A percentile compares a stretch with the other conserved stretches of the same genome.
Evolutionary conservation across 2,329 filamentous ascomycete species (phyloP).

Genomic region (Aspergillus luchuensis): DNA sequence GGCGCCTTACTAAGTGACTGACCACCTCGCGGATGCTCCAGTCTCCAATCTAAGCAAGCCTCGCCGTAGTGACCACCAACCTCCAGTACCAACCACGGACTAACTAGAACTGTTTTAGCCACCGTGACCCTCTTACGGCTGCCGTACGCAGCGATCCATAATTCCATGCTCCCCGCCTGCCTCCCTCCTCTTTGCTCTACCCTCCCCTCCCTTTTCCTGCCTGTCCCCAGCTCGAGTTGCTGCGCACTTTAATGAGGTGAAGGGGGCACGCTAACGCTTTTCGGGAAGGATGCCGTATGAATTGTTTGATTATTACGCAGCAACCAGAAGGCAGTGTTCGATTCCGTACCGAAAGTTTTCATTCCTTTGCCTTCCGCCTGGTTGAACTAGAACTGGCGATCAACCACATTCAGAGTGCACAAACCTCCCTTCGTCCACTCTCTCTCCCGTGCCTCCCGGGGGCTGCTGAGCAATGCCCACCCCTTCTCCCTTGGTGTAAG

Average conservation of each 20-base stretch:
- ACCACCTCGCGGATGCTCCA: not conserved
- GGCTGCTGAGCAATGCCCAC: slow-evolving; percentile 26
- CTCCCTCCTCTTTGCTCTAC: not conserved
- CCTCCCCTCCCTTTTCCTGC: not conserved
- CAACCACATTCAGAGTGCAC: slow-evolving; percentile 32
- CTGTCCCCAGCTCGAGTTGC: not conserved
- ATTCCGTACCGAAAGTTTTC: slow-evolving; percentile 21
- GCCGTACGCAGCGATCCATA: slow-evolving; percentile 10
- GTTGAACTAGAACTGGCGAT: slow-evolving; percentile 30
- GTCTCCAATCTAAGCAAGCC: not conserved
- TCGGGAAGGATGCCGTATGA: slow-evolving; percentile 11
- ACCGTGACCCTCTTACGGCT: slow-evolving; percentile 5
- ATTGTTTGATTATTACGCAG: slow-evolving; percentile 17
- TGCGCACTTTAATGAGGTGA: slow-evolving; percentile 1
- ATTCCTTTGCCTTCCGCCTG: slow-evolving; percentile 33
- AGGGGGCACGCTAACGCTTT: not conserved
- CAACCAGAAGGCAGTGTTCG: slow-evolving; percentile 6
- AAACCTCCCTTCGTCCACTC: slow-evolving; percentile 25
- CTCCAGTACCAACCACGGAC: not conserved
- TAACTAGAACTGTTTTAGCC: not conserved
- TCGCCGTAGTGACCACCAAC: not conserved
- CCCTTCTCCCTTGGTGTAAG: slow-evolving; percentile 21
- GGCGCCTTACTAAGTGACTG: not conserved
- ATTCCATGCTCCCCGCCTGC: slow-evolving; percentile 5
- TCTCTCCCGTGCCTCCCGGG: slow-evolving; percentile 23